Percentiles rank a stretch among this genome's conserved stretches.
Evolutionary conservation across 106 monocot genomes (phyloP).

Genomic region (Phalaenopsis aphrodite): DNA sequence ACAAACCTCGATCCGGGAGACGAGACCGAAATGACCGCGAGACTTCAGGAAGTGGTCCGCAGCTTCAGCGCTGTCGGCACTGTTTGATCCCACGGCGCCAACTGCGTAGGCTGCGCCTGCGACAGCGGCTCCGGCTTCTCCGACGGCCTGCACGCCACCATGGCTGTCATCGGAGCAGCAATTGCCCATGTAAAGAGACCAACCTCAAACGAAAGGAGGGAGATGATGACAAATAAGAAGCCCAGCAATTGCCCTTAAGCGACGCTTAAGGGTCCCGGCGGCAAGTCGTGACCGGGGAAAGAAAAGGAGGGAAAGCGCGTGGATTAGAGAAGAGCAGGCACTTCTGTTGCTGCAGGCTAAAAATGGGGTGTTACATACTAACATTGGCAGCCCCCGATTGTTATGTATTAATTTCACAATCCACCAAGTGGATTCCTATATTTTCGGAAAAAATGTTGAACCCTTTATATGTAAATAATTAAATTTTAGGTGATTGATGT

Average conservation of each 20-base stretch:
- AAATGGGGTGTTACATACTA: too few species aligned
- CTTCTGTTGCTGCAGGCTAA: too few species aligned
- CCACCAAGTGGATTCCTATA: too few species aligned
- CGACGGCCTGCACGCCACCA: slow-evolving; percentile 30
- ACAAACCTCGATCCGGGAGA: slow-evolving; percentile 75
- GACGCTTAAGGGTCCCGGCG: not conserved
- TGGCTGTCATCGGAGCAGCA: slow-evolving; percentile 48
- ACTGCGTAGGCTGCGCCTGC: slow-evolving; percentile 9
- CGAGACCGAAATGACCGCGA: slow-evolving; percentile 27
- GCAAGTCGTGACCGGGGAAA: not conserved
- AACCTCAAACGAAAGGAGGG: not conserved
- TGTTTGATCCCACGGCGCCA: slow-evolving; percentile 8
- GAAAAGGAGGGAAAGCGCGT: slow-evolving; percentile 6
- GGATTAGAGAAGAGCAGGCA: too few species aligned
- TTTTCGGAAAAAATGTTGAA: too few species aligned
- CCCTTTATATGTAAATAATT: too few species aligned
- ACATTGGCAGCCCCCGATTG: too few species aligned
- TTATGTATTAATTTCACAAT: too few species aligned
- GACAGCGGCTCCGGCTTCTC: slow-evolving; percentile 34
- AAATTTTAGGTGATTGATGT: too few species aligned
- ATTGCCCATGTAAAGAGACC: slow-evolving; percentile 43
- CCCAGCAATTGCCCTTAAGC: too few species aligned
- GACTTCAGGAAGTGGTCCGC: slow-evolving; percentile 67
- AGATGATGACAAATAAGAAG: not conserved
- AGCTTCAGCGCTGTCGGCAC: slow-evolving; percentile 32